Evolutionary conservation across 768 basidiomycete genomes (phyloP).

Genomic region (Pleurotus tuber-regium): DNA sequence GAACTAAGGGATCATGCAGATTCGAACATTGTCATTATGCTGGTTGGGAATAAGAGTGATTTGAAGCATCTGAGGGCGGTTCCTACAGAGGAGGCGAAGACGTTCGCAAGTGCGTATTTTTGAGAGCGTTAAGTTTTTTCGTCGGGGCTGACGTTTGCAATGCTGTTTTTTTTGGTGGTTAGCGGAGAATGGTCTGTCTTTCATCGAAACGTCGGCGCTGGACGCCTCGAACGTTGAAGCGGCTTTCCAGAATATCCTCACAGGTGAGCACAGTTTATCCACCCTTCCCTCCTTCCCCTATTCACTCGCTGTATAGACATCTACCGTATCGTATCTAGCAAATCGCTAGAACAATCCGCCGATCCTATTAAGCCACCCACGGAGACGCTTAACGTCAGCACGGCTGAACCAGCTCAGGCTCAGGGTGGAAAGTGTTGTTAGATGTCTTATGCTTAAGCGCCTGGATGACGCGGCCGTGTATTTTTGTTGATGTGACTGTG

Average conservation of each 20-base stretch:
- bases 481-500: too few species aligned
- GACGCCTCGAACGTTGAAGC: constrained; percentile 98
- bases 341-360: constrained; percentile 83
- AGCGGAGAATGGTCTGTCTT: constrained; percentile 91
- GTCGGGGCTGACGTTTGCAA: constrained; percentile 6
- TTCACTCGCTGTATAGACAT: constrained; percentile 60
- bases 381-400: constrained; percentile 81
- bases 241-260: constrained; percentile 96
- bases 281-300: neutral
- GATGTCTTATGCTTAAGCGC: too few species aligned
- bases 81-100: constrained; percentile 95
- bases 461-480: too few species aligned
- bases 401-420: constrained; percentile 30
- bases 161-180: constrained; percentile 9
- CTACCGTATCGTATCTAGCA: constrained; percentile 96
- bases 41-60: constrained; percentile 98
- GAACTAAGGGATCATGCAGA: constrained; percentile 95
- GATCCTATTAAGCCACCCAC: constrained; percentile 79
- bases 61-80: constrained; percentile 96
- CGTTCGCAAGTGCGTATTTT: constrained; percentile 69
- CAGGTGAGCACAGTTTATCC: constrained; percentile 51
- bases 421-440: constrained; percentile 67
- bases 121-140: neutral
- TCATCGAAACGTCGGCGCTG: constrained; percentile 99
- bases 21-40: constrained; percentile 92